Evolutionary conservation across 2,329 filamentous ascomycete genomes (phyloP).

Genomic region (Fusarium anthophilum): DNA sequence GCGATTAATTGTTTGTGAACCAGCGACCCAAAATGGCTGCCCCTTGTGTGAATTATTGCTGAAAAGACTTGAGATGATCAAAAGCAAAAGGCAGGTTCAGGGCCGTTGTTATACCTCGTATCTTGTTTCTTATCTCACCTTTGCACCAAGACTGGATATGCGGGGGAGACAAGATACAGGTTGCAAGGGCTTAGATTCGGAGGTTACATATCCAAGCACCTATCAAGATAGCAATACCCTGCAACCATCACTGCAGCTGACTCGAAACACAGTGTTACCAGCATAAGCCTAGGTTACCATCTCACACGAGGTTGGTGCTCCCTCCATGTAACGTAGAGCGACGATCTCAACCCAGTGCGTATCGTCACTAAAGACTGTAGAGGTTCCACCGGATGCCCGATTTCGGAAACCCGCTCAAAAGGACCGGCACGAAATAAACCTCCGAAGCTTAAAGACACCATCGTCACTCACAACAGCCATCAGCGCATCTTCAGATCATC

Average conservation of each 20-base stretch:
- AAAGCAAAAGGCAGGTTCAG: neutral
- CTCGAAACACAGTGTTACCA: neutral
- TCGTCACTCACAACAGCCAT: neutral
- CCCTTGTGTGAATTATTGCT: neutral
- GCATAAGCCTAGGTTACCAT: neutral
- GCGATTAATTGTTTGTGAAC: rapidly evolving
- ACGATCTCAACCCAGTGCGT: neutral
- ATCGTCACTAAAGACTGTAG: neutral
- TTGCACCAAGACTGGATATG: neutral
- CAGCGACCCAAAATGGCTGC: neutral
- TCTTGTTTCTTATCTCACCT: neutral
- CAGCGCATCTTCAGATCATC: rapidly evolving
- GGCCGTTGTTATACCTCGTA: neutral
- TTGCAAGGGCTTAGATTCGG: neutral
- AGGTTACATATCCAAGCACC: neutral
- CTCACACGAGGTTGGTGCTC: neutral
- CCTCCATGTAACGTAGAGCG: neutral
- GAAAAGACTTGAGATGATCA: neutral
- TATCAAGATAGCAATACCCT: neutral
- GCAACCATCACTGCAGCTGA: neutral
- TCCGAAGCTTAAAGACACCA: neutral
- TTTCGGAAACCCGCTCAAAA: neutral
- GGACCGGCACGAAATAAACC: neutral
- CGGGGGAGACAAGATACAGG: neutral
- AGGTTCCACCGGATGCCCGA: neutral